Base-by-base conservation (phyloP, 2,329 filamentous ascomycete genomes). In the Colletotrichum sansevieriae region DNA sequence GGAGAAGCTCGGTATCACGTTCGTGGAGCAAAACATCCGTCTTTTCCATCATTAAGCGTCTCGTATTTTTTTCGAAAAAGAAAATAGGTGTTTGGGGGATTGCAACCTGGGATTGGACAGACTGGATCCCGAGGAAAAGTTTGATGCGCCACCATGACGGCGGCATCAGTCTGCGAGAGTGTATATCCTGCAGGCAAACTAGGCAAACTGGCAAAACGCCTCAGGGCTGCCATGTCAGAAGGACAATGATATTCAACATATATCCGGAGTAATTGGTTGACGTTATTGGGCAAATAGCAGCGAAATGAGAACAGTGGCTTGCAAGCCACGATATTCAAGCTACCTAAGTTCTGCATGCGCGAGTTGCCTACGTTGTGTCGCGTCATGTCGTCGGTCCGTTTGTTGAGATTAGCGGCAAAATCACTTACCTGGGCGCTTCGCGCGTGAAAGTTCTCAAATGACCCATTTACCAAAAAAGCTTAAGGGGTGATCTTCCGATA, bases 1-100 rank as follows among this genome's bases (percentile, higher is more conserved):
- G 5, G 94, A 97, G 85, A 94, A 95, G 84, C 85, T 97, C 72
- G 92, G 91, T 63, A 97, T 98, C 75, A 94, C 92, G 51, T 98
- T 98, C 82, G 92, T 98, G 43, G 94, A 99, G 87, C 96, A 99
- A 86, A 94, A 92, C 78, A 91, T 92, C 68, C 90, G 96, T 74
- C 87, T 98, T 72, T 98, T 98, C 90, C 95, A 98, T 82, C 95
- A 98, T 83, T 98, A 91, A 75, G 55, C 41, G 58, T 60, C 25
- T 68, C 29, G 56, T 56, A 18, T 22, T 22, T 22, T 55, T 47
- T 44, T 6, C 4, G 11, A 11, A 41, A 52, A 43, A 25, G 7
- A 41, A 63, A 57, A 39, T 41, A 15, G 64, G 63, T 69, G 66
- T 69, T 69, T 43, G 11, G 66, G 66, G 35, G 49, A 52, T 56